Conservation (phyloP, 169 alveolate genomes). For the Plasmodium inui region DNA sequence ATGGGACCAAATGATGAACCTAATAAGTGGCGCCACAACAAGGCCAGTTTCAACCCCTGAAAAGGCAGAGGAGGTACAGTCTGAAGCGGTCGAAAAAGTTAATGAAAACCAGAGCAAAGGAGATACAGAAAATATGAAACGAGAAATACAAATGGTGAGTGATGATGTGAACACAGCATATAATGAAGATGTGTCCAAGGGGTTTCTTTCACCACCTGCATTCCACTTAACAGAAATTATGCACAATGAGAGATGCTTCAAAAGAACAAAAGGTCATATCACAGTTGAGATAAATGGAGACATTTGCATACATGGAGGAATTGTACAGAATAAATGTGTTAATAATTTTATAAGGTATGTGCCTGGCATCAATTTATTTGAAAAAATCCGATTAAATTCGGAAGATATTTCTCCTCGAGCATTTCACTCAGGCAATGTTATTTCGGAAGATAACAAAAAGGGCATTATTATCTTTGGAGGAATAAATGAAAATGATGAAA, state of each 20-base stretch:
- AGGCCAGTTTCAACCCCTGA: not conserved
- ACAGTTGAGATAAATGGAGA: slow-evolving; percentile 75
- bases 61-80: not conserved
- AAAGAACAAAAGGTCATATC: slow-evolving; percentile 63
- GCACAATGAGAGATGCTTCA: slow-evolving; percentile 71
- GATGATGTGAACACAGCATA: not conserved
- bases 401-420: slow-evolving; percentile 52
- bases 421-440: slow-evolving; percentile 65
- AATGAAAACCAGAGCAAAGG: not conserved
- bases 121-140: not conserved
- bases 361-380: slow-evolving; percentile 75
- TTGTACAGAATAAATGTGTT: slow-evolving; percentile 33
- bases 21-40: not conserved
- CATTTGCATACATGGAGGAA: slow-evolving; percentile 74
- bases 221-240: slow-evolving; percentile 73
- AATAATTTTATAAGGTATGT: slow-evolving; percentile 72
- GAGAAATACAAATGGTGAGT: not conserved
- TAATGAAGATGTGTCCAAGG: slow-evolving; percentile 34
- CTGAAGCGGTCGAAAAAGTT: not conserved
- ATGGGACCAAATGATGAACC: not conserved
- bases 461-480: slow-evolving; percentile 63
- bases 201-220: slow-evolving; percentile 70
- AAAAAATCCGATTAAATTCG: slow-evolving; percentile 65
- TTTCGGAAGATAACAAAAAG: slow-evolving; percentile 52
- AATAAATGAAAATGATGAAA: slow-evolving; percentile 33